Evolutionary conservation across 2,329 filamentous ascomycete genomes (phyloP), one percentile per base, ranked within the genome.

Genomic region (Beauveria asiatica): DNA sequence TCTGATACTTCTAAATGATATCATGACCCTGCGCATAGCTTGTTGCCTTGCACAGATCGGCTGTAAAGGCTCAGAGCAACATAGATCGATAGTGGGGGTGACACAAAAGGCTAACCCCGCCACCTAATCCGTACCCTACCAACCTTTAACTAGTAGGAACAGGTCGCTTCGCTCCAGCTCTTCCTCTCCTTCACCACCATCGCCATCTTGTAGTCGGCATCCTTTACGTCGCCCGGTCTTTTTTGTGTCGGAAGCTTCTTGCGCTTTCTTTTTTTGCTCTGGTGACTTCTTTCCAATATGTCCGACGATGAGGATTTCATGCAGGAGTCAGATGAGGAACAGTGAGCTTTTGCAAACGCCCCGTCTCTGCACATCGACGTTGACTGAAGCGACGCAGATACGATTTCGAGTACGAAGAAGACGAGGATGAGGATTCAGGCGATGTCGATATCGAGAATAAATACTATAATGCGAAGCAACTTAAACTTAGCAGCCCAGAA

Each of bases 381-480:
- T 59, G 19, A 59, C 37, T 9, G 16, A 23, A n/a, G 21, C 16
- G 23, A 10, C 17, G 11, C 58, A 78, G 76, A 84, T 97, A 97
- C 72, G 94, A 97, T 76, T 97, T 97, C 73, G 93, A 97, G 70
- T 97, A 97, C 75, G 93, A 97, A 72, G 94, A 87, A 62, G 91
- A 92, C 65, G 91, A 96, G 60, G 92, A 94, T 53, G 90, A 95
- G 48, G 88, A 96, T 61, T 85, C 83, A 37, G 92, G 87, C 61
- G 91, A 97, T 72, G 89, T 97, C 68, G 92, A 93, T 66, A 95
- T 97, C 72, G 94, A 99, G 74, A 99, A 99, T 80, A 97, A 96
- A 77, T 99, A 99, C 80, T 99, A 97, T 82, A 97, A 97, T 75
- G 94, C 94, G 48, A 99, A 99, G 76, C 93, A 97, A 77, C 86